phyloP scores from a whole-genome alignment of 768 basidiomycete species.

The Pulveroboletus frians region DNA sequence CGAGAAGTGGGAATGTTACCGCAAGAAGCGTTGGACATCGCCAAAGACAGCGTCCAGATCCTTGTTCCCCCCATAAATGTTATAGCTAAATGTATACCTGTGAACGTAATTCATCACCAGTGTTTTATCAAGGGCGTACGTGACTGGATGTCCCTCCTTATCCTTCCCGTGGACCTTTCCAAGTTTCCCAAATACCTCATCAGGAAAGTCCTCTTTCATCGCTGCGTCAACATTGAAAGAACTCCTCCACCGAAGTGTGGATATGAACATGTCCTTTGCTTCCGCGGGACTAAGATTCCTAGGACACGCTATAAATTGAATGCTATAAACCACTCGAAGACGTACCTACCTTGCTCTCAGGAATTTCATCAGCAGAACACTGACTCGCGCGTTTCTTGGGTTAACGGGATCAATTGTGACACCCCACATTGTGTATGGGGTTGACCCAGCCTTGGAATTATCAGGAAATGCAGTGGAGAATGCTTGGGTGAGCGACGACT shows the following conservation, averaged over 20 bases:
- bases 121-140: slow-evolving; percentile 40
- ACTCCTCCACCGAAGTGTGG: slow-evolving; percentile 67
- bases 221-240: slow-evolving; percentile 58
- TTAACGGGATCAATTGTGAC: slow-evolving; percentile 57
- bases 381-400: slow-evolving; percentile 57
- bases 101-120: not conserved
- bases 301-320: not conserved
- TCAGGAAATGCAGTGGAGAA: slow-evolving; percentile 59
- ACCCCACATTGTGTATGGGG: slow-evolving; percentile 63
- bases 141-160: slow-evolving; percentile 63
- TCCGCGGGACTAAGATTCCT: slow-evolving; percentile 51
- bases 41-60: slow-evolving; percentile 69
- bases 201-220: slow-evolving; percentile 55
- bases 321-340: not conserved
- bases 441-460: slow-evolving; percentile 44
- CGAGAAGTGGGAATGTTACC: slow-evolving; percentile 35
- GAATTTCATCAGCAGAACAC: slow-evolving; percentile 79
- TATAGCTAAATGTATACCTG: slow-evolving; percentile 46
- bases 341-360: slow-evolving; percentile 58
- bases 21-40: slow-evolving; percentile 69
- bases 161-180: slow-evolving; percentile 67
- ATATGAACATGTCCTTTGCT: slow-evolving; percentile 61
- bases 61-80: slow-evolving; percentile 68
- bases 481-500: slow-evolving; percentile 44
- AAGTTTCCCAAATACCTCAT: slow-evolving; percentile 58